Conservation (phyloP, 139 green algal genomes). For the Chlamydomonas eustigma region DNA sequence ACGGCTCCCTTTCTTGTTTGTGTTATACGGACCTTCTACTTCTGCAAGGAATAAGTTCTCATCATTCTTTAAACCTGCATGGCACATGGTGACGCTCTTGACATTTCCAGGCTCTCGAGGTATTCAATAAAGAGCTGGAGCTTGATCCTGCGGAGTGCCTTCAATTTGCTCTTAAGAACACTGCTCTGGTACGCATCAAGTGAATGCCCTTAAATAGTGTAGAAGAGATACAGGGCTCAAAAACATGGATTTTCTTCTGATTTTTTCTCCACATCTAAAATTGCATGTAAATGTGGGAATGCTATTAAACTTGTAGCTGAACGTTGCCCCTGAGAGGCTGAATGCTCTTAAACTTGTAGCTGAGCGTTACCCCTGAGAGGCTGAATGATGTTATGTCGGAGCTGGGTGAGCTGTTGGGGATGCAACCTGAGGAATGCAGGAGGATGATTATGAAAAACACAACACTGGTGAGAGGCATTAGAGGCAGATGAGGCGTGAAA, state of each 20-base stretch:
- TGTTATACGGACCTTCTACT: too few relatives aligned
- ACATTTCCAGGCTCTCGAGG: neutral
- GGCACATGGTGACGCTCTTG: too few relatives aligned
- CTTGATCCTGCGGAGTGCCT: neutral
- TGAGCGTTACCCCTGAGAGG: neutral
- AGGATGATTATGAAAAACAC: constrained; percentile 5
- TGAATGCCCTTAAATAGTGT: too few relatives aligned
- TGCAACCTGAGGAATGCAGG: neutral
- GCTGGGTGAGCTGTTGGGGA: neutral
- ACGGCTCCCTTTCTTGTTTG: too few relatives aligned
- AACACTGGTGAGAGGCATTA: neutral
- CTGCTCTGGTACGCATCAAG: constrained; percentile 5
- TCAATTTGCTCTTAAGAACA: constrained; percentile 6
- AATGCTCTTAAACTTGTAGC: too few relatives aligned
- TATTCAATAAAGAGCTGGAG: neutral
- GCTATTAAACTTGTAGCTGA: constrained; percentile 7
- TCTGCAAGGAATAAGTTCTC: too few relatives aligned
- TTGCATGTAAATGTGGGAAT: too few relatives aligned
- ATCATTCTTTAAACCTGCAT: too few relatives aligned
- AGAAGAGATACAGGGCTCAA: too few relatives aligned
- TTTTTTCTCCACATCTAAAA: too few relatives aligned
- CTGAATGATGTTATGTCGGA: neutral
- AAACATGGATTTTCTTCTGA: too few relatives aligned
- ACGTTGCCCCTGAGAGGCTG: too few relatives aligned
- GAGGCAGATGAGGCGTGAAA: neutral